These are phyloP conservation scores for Geranomyces variabilis DNA, from an alignment of 192 early-diverging fungal genomes.

Conservation along the genomic window DNA sequence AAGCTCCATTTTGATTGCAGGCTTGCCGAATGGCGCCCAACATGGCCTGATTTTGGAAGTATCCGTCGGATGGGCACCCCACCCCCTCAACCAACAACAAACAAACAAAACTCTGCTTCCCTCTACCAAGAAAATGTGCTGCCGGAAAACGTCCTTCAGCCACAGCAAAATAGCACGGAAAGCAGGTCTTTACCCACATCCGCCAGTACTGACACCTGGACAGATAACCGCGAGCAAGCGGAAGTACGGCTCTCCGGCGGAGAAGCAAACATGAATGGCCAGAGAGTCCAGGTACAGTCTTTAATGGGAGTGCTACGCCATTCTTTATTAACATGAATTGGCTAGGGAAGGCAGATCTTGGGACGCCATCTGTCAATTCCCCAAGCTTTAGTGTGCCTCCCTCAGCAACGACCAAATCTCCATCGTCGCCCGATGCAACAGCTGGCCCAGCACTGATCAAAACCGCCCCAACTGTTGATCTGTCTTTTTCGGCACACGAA, in stretches of 20 bases:
- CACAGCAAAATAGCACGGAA: not conserved
- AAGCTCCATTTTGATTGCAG: conserved; percentile 1
- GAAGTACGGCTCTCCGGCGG: not conserved
- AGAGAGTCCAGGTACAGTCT: not conserved
- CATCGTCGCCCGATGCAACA: not conserved
- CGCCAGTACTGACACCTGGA: not conserved
- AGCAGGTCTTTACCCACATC: not conserved
- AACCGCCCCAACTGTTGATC: not conserved
- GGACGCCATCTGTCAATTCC: not conserved
- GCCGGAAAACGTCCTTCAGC: not conserved
- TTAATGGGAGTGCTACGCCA: too few species aligned
- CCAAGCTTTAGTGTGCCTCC: not conserved
- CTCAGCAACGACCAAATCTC: not conserved
- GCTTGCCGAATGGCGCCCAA: not conserved
- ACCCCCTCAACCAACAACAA: not conserved
- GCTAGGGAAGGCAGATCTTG: conserved; percentile 1
- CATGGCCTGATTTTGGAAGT: not conserved
- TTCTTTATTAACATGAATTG: not conserved
- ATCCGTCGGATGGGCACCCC: not conserved
- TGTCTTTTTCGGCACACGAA: not conserved
- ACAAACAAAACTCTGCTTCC: too few species aligned
- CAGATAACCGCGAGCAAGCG: too few species aligned
- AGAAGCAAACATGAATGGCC: not conserved
- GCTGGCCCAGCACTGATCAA: not conserved
- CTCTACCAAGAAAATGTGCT: not conserved